Base-by-base conservation (phyloP, 495 filamentous ascomycete species). In the Aspergillus diversus region DNA sequence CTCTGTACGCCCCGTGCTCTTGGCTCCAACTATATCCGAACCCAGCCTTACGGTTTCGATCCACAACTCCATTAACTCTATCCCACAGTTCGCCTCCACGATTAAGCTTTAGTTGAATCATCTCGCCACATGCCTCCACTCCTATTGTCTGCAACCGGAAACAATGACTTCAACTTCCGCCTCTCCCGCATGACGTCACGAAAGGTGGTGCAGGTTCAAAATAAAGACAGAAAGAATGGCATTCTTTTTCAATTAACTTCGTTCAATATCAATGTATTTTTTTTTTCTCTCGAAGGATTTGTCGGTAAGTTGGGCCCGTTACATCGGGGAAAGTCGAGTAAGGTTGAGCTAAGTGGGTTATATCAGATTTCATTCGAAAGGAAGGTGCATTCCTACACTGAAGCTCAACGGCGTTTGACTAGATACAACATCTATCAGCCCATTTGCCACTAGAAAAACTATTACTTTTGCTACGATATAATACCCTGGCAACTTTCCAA, bases 181-280 rank as follows among this genome's bases (percentile, higher is more conserved):
- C 5, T 37, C 48, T 63, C 64, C 60, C 54, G 60, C 62, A 55
- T 71, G 69, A 71, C 69, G 69, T 71, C 69, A 71, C 46, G 46
- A 49, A 15, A 34, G 6, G 34, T 35, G 47, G 48, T 17, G 21
- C 31, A 47, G 57, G 31, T 39, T 53, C 33, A 33, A 31, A 47
- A 63, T 50, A 50, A 61, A 50, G 33, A 49, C 27, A 55, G 31
- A 32, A 37, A 47, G 34, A 56, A 60, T 35, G 43, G 27, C 59
- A 55, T 46, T 33, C 56, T 27, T 27, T 2, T 27, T 27, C 21
- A 27, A 27, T 27, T 27, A 27, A 27, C 21, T 27, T 27, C 21
- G 21, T 27, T 1, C 21, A 2, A 27, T 27, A 27, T 27, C 21
- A 27, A 27, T 27, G 21, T n/a, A n/a, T n/a, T n/a, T 1, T 27